phyloP scores from a whole-genome alignment of 257 asterid genomes.

The Mitragyna speciosa region DNA sequence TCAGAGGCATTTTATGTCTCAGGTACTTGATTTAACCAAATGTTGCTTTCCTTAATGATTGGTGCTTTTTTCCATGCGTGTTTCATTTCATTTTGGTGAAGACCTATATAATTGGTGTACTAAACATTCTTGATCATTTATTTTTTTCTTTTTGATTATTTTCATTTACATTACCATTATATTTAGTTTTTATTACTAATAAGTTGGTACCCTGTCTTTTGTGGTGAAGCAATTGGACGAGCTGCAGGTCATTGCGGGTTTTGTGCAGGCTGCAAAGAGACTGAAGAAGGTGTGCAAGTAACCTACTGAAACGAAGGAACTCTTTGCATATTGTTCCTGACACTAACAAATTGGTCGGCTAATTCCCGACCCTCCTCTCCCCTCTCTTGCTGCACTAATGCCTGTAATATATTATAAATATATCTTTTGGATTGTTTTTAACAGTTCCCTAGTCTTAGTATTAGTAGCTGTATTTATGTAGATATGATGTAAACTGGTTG shows the following conservation, averaged over 20 bases:
- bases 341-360: conserved; percentile 39
- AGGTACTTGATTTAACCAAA: conserved; percentile 38
- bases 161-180: background rate
- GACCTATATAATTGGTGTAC: background rate
- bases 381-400: background rate
- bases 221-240: conserved; percentile 83
- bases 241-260: conserved; percentile 75
- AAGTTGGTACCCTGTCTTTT: background rate
- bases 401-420: conserved; percentile 19
- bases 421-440: background rate
- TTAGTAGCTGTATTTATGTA: conserved; percentile 36
- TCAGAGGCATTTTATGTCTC: conserved; percentile 87
- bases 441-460: conserved; percentile 17
- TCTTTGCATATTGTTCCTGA: conserved; percentile 31
- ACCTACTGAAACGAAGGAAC: conserved; percentile 14
- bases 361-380: conserved; percentile 5
- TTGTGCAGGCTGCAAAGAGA: conserved; percentile 85
- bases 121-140: too few species aligned
- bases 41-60: background rate
- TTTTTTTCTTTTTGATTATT: too few species aligned
- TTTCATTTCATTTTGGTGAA: background rate
- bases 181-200: background rate
- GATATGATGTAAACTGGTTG: conserved; percentile 30
- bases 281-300: conserved; percentile 70
- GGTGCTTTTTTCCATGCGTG: background rate